Evolutionary conservation across 805 yeast genomes (phyloP), one percentile per base, ranked within the genome.

Genomic region (Hanseniaspora lachancei): DNA sequence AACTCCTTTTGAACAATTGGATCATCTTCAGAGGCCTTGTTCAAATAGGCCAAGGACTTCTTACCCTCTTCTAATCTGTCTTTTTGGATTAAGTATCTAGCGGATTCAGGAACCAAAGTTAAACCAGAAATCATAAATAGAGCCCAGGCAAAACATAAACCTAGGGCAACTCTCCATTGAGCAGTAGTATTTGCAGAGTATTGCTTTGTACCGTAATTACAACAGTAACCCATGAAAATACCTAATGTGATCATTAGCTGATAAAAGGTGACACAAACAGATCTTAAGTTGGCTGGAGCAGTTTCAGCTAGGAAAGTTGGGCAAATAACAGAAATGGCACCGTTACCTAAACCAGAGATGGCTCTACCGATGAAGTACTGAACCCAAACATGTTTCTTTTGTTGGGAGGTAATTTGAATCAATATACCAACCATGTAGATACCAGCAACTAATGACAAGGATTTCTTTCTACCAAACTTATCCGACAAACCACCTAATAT

Each of bases 91-190:
- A 82, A 74, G 69, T 66, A 83, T 68, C 89, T 74, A 63, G 89
- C 86, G 23, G 87, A 81, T 72, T 84, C 89, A 52, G 89, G 89
- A 77, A 82, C 82, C 62, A 76, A 72, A 29, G 64, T 57, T 70
- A 71, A 68, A 58, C 68, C 74, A 35, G 60, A 61, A 54, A 71
- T 59, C 73, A 71, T 67, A 56, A 68, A 59, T 40, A 71, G 55
- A 32, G 74, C 75, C 75, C 77, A 77, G 38, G 71, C 69, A 62
- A 76, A 77, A 61, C 76, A 72, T 58, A 80, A 68, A 58, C 84
- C 84, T 64, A 83, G 72, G 54, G 85, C 86, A 59, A 83, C 74
- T 78, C 89, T 81, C 89, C 89, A 84, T 71, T 81, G 85, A 15
- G 68, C 86, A 20, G 66, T 61, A 34, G 40, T 44, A n/a, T 44